Evolutionary conservation across 176 grass and related monocot genomes (phyloP).

Genomic region (Eragrostis curvula): DNA sequence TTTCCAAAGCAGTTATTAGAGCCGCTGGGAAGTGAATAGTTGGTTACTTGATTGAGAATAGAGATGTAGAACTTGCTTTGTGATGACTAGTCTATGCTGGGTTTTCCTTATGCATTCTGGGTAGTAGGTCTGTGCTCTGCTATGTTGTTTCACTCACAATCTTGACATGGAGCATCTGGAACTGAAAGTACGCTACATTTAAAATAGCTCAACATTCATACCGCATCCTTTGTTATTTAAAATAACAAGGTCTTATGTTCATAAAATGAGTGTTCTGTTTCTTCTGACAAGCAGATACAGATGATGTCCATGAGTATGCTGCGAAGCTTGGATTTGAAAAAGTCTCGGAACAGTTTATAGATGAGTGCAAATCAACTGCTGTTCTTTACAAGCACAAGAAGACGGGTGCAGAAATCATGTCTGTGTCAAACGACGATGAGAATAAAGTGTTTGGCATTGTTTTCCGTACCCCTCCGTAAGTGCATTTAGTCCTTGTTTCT

Average conservation of each 20-base stretch:
- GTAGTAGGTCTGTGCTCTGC: neutral
- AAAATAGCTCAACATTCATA: neutral
- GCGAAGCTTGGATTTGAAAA: conserved; percentile 86
- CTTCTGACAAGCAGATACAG: conserved; percentile 54
- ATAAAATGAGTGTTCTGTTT: conserved; percentile 41
- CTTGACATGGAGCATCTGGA: conserved; percentile 1
- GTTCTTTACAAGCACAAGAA: conserved; percentile 96
- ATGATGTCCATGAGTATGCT: conserved; percentile 73
- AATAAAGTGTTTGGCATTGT: conserved; percentile 99
- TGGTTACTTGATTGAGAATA: conserved; percentile 25
- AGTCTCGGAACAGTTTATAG: conserved; percentile 84
- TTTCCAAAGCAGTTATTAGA: neutral
- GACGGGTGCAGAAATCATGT: conserved; percentile 95
- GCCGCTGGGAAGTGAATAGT: conserved; percentile 9
- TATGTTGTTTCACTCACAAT: neutral
- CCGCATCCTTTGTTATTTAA: neutral
- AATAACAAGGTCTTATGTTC: neutral
- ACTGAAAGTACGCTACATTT: neutral
- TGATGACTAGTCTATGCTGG: neutral
- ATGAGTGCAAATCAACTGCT: conserved; percentile 93
- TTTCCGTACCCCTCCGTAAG: conserved; percentile 98
- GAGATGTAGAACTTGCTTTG: neutral
- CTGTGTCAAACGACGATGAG: conserved; percentile 84
- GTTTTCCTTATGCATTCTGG: neutral
- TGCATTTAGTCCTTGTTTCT: conserved; percentile 32